Evolutionary conservation across 768 basidiomycete species (phyloP).

Genomic region (Calocybe cyanea): DNA sequence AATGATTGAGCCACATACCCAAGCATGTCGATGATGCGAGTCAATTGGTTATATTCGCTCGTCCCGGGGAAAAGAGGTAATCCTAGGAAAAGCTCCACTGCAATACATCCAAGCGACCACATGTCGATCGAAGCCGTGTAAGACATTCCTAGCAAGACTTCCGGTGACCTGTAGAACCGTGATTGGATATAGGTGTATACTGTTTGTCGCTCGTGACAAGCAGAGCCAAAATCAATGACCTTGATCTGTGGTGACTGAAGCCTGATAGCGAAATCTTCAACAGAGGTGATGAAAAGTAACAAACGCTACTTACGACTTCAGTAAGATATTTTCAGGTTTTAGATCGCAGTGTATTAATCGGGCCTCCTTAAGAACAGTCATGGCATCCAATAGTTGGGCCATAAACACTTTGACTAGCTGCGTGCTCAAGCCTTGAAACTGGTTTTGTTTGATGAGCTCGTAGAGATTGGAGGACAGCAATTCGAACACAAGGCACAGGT

Average conservation of each 20-base stretch:
- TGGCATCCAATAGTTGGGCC: constrained; percentile 87
- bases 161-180: constrained; percentile 96
- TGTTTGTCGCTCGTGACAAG: constrained; percentile 98
- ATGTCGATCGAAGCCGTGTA: constrained; percentile 97
- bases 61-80: constrained; percentile 97
- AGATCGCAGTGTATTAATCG: constrained; percentile 97
- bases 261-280: constrained; percentile 33
- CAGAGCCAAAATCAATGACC: constrained; percentile 98
- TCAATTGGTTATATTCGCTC: constrained; percentile 98
- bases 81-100: constrained; percentile 95
- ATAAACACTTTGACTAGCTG: constrained; percentile 99
- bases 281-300: constrained; percentile 1
- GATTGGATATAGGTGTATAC: constrained; percentile 99
- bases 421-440: constrained; percentile 95
- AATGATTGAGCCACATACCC: constrained; percentile 56
- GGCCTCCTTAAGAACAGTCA: constrained; percentile 92
- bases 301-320: constrained; percentile 71
- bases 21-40: constrained; percentile 96
- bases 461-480: constrained; percentile 95
- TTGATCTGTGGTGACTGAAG: constrained; percentile 98
- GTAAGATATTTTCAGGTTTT: constrained; percentile 96
- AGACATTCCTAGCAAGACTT: constrained; percentile 91
- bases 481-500: constrained; percentile 97
- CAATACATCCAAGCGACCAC: constrained; percentile 99
- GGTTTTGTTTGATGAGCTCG: constrained; percentile 99